Evolutionary conservation across 139 green algal species (phyloP).

Genomic region (Chlamydomonas applanata): DNA sequence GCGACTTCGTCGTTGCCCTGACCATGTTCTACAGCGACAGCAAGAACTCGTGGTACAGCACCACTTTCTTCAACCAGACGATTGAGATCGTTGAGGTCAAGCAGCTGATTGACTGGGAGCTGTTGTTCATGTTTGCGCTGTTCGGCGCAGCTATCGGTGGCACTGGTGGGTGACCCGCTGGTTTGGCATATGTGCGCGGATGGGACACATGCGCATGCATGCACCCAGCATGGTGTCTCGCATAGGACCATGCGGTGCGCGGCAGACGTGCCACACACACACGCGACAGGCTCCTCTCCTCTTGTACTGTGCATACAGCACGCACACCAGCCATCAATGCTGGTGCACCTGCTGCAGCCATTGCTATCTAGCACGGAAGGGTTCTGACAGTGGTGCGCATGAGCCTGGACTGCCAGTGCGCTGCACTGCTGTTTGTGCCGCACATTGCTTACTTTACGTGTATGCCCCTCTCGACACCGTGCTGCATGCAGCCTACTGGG

Average conservation of each 20-base stretch:
- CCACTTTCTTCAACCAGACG: conserved; percentile 76
- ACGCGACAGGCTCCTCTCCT: background rate
- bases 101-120: conserved; percentile 63
- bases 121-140: conserved; percentile 55
- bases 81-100: conserved; percentile 60
- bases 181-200: background rate
- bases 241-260: no score
- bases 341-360: background rate
- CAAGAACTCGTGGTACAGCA: conserved; percentile 32
- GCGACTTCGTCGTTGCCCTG: conserved; percentile 52
- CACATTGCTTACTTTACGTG: no score
- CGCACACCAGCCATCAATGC: no score
- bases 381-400: no score
- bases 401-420: no score
- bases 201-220: background rate
- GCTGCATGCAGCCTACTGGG: conserved; percentile 3
- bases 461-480: no score
- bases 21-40: conserved; percentile 51
- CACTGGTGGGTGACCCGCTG: no score
- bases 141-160: conserved; percentile 35
- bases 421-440: no score
- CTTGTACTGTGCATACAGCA: background rate
- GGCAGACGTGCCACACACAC: background rate
- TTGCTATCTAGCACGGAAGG: no score
- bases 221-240: background rate